phyloP scores from a whole-genome alignment of 2,329 filamentous ascomycete genomes.

The Epichloe scottii region DNA sequence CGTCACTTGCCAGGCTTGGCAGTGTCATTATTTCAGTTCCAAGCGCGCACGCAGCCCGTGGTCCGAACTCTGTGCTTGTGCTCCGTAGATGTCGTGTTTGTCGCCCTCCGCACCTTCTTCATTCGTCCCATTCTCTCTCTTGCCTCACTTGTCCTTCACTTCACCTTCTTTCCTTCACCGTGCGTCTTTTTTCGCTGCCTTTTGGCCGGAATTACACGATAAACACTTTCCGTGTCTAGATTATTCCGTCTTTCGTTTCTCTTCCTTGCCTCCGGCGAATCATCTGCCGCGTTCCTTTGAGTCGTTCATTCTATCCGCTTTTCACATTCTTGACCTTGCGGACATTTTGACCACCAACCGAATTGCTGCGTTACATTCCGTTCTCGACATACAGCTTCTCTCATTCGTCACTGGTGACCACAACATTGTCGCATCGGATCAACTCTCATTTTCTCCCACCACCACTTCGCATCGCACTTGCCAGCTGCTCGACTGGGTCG shows the following conservation, averaged over 20 bases:
- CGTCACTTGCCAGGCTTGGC: no score
- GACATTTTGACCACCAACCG: not conserved
- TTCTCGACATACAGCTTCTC: not conserved
- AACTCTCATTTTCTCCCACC: not conserved
- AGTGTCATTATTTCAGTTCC: no score
- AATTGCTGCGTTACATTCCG: constrained; percentile 2
- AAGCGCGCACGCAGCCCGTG: no score
- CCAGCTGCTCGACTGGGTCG: not conserved
- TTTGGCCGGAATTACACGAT: not conserved
- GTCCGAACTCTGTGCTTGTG: no score
- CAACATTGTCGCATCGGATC: not conserved
- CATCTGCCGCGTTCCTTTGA: not conserved
- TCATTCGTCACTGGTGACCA: constrained; percentile 6
- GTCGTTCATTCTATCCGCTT: not conserved
- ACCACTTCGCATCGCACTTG: not conserved
- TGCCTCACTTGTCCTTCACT: not conserved
- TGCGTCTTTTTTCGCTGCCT: not conserved
- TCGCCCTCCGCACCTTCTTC: not conserved
- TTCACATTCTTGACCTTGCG: constrained; percentile 5
- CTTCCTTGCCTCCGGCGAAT: not conserved
- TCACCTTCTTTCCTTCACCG: not conserved
- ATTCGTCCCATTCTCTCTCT: not conserved
- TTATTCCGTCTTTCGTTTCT: not conserved
- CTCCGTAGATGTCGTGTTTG: not conserved
- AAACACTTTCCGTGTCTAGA: not conserved